phyloP scores from a whole-genome alignment of 2,329 filamentous ascomycete genomes.

The Talaromyces sp. region DNA sequence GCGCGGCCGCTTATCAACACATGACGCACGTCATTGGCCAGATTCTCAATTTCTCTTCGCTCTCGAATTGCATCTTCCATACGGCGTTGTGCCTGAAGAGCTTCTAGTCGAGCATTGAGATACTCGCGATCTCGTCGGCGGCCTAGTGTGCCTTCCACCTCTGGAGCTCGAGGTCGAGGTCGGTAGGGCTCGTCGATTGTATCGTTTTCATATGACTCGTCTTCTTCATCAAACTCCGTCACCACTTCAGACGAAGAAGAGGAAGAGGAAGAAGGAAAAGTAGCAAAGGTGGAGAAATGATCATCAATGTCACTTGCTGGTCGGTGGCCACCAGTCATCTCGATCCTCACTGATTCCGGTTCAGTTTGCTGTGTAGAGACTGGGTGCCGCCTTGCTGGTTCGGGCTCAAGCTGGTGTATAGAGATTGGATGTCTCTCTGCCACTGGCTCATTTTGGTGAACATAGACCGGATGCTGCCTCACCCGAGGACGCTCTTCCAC shows the following conservation, averaged over 20 bases:
- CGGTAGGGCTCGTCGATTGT: neutral
- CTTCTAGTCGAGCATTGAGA: conserved; percentile 2
- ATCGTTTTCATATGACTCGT: neutral
- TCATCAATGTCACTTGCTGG: conserved; percentile 1
- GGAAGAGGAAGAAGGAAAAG: neutral
- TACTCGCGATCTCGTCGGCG: neutral
- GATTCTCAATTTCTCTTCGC: conserved; percentile 2
- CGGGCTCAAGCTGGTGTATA: neutral
- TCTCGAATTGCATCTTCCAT: conserved; percentile 1
- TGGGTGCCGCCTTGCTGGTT: neutral
- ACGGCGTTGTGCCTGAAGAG: neutral
- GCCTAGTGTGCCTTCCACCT: neutral
- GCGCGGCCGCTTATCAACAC: neutral
- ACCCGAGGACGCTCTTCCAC: conserved; percentile 7
- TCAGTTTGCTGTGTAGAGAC: neutral
- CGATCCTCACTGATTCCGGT: neutral
- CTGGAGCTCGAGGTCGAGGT: neutral
- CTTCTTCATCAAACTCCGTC: neutral
- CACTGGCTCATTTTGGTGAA: neutral
- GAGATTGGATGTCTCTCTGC: neutral
- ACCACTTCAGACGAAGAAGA: neutral
- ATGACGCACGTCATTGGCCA: neutral
- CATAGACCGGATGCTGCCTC: neutral
- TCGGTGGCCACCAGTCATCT: neutral
- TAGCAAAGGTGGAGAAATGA: conserved; percentile 3